A percentile compares a stretch with the other conserved stretches of the same genome.
Conservation (phyloP, 2,329 filamentous ascomycete species). For the Aspergillus versicolor region DNA sequence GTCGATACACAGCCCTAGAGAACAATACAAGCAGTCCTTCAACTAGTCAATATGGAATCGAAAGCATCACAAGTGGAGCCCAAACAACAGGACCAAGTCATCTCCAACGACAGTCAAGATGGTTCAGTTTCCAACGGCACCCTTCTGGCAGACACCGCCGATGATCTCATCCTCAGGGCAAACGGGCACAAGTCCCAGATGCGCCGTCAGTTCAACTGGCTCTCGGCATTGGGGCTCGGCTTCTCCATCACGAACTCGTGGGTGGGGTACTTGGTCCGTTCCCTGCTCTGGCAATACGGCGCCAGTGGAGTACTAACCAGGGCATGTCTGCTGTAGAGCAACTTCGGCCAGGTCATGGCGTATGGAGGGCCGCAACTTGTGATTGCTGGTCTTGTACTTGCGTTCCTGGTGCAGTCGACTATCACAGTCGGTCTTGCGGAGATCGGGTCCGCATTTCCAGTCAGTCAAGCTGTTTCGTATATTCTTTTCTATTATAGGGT, state of each 20-base stretch:
- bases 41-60: background rate
- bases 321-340: conserved; percentile 14
- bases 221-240: conserved; percentile 25
- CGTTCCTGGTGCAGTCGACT: conserved; percentile 20
- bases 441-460: conserved; percentile 16
- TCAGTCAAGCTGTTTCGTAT: background rate
- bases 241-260: conserved; percentile 34
- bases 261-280: conserved; percentile 24
- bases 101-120: background rate
- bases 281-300: too few species aligned
- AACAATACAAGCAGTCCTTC: background rate
- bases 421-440: conserved; percentile 15
- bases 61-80: background rate
- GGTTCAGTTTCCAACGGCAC: background rate
- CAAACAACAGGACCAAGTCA: background rate
- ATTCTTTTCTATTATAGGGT: too few species aligned
- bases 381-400: conserved; percentile 16
- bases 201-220: conserved; percentile 19
- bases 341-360: background rate
- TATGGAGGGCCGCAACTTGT: background rate
- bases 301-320: background rate
- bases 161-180: background rate
- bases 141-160: background rate
- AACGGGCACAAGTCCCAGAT: conserved; percentile 10
- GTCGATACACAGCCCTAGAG: background rate